Base-by-base conservation (phyloP, 2,329 filamentous ascomycete species). In the Fusarium sp. region DNA sequence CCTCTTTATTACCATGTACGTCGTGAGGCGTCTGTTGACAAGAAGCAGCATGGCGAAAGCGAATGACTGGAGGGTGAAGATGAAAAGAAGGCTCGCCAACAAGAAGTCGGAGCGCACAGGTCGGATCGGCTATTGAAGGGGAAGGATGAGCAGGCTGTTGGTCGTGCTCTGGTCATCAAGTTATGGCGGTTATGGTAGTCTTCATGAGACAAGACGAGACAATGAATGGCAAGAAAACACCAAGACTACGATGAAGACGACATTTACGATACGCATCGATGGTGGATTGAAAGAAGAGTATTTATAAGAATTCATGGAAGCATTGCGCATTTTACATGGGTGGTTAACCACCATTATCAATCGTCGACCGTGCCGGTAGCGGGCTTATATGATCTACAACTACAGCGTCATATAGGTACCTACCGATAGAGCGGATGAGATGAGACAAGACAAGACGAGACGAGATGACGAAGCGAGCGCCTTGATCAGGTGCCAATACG, bases 51-150 rank as follows among this genome's bases (percentile, higher is more conserved):
- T 33, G 31, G 11, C 31, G 31, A 33, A 33, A 33, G 4, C 31
- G 5, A 33, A 33, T 33, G 31, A 33, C 31, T 33, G 31, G 31
- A 33, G 31, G 31, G 31, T 90, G 24, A 83, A 79, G 67, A 46
- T 46, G 42, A 76, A 82, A 16, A 90, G 90, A 78, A 89, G 87
- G 75, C 77, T 84, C 11, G 80, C 82, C 17, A 85, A 86, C 9
- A 90, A 89, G 80, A 90, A 90, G 73, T 81, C 86, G 62, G 82
- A 76, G 31, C 83, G 87, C 17, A 83, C 80, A 75, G 83, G 84
- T 33, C 31, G 31, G 31, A 33, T 12, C 31, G 31, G 31, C 16
- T 20, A 60, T 33, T 59, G 16, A 24, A 40, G 24, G 33, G 29
- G 31, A 42, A 46, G 14, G 16, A 14, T 53, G 20, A 24, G n/a